A percentile compares a stretch with the other conserved stretches of the same genome.
Conservation (phyloP, 768 basidiomycete genomes). For the Leccinum ochraceum region DNA sequence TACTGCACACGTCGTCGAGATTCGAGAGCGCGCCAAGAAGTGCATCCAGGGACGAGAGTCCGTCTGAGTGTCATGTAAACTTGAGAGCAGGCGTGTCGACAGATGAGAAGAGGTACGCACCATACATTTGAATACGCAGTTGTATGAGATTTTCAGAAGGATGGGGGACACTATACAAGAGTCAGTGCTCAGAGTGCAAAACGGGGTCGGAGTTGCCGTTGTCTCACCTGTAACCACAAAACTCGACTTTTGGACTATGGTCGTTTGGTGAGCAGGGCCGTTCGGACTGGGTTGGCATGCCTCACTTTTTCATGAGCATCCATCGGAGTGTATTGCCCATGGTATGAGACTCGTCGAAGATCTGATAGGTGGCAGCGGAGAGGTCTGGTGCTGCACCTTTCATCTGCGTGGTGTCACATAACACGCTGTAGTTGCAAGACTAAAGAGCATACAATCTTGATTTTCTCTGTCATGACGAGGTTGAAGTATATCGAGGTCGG, state of each 20-base stretch:
- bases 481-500: too few species aligned
- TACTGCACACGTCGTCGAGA: conserved; percentile 73
- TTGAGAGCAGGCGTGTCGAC: not conserved
- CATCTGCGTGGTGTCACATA: conserved; percentile 53
- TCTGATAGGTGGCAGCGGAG: conserved; percentile 88
- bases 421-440: not conserved
- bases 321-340: conserved; percentile 93
- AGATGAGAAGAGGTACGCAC: conserved; percentile 48
- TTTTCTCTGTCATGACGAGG: conserved; percentile 33
- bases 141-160: conserved; percentile 97
- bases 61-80: conserved; percentile 52
- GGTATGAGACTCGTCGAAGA: conserved; percentile 93
- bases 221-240: not conserved
- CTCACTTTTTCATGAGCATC: conserved; percentile 99
- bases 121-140: conserved; percentile 99
- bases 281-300: not conserved
- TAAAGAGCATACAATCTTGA: conserved; percentile 32
- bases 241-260: not conserved
- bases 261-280: conserved; percentile 9
- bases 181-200: not conserved
- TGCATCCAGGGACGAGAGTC: conserved; percentile 81
- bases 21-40: conserved; percentile 74
- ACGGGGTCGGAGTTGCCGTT: too few species aligned
- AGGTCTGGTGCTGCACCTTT: conserved; percentile 80
- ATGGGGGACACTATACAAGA: conserved; percentile 59